These are phyloP conservation scores for Alectoria sarmentosa DNA, from an alignment of 495 filamentous ascomycete genomes.

Conservation along the genomic window DNA sequence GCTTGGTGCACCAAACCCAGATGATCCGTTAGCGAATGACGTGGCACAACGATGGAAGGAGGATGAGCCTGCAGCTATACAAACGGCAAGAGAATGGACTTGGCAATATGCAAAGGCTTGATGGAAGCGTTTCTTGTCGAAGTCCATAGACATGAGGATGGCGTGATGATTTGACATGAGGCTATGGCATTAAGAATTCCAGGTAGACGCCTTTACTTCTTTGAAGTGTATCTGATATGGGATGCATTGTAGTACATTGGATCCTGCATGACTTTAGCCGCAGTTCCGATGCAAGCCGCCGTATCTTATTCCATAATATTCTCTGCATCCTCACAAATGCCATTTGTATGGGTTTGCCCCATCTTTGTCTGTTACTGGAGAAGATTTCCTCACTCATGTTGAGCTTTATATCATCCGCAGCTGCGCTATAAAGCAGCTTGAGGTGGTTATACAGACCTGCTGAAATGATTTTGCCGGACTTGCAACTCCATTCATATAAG, in stretches of 20 bases:
- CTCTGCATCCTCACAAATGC: background rate
- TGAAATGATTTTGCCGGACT: background rate
- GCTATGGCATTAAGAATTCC: slow-evolving; percentile 2
- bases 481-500: background rate
- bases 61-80: slow-evolving; percentile 82
- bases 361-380: background rate
- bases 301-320: background rate
- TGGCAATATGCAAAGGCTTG: slow-evolving; percentile 62
- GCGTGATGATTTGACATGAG: slow-evolving; percentile 9
- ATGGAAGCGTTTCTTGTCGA: background rate
- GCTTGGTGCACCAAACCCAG: slow-evolving; percentile 92
- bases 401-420: background rate
- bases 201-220: background rate
- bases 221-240: background rate
- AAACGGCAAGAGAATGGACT: slow-evolving; percentile 87
- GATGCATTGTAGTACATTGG: background rate
- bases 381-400: background rate
- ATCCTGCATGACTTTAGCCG: background rate
- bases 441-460: background rate
- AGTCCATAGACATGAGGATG: background rate
- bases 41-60: slow-evolving; percentile 99
- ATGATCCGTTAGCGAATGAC: slow-evolving; percentile 93
- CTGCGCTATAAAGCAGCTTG: background rate
- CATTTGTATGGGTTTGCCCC: background rate
- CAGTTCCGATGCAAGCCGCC: background rate